Conservation (phyloP, 768 basidiomycete genomes). For the Lentinus brumalis region DNA sequence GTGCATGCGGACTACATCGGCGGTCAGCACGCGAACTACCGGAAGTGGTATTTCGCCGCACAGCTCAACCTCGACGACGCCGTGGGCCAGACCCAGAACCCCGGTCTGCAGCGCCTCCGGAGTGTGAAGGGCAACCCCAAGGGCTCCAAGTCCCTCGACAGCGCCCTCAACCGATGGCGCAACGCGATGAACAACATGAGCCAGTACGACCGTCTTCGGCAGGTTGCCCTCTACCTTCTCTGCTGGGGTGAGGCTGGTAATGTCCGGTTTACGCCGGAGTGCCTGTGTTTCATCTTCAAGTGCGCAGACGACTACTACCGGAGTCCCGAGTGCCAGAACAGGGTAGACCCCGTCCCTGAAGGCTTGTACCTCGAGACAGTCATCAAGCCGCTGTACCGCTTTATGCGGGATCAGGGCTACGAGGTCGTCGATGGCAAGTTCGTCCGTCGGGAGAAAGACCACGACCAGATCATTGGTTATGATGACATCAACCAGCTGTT, state of each 20-base stretch:
- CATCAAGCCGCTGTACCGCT: constrained; percentile 93
- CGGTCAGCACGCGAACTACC: constrained; percentile 97
- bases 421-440: constrained; percentile 95
- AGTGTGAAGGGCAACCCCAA: constrained; percentile 71
- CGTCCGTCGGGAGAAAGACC: constrained; percentile 91
- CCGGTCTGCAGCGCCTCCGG: constrained; percentile 86
- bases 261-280: constrained; percentile 95
- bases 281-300: constrained; percentile 99
- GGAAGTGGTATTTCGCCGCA: constrained; percentile 99
- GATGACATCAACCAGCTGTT: constrained; percentile 99
- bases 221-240: constrained; percentile 92
- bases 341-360: constrained; percentile 89
- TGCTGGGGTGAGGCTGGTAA: constrained; percentile 99
- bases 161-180: constrained; percentile 92
- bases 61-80: constrained; percentile 99
- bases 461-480: constrained; percentile 96
- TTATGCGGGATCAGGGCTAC: constrained; percentile 97
- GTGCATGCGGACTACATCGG: constrained; percentile 99
- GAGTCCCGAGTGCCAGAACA: constrained; percentile 95
- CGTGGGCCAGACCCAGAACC: constrained; percentile 92
- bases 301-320: constrained; percentile 99
- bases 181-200: constrained; percentile 99
- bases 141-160: constrained; percentile 83
- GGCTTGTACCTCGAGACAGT: constrained; percentile 90
- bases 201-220: constrained; percentile 95